Conservation (phyloP, 2,329 filamentous ascomycete species). For the Triangularia verruculosa region DNA sequence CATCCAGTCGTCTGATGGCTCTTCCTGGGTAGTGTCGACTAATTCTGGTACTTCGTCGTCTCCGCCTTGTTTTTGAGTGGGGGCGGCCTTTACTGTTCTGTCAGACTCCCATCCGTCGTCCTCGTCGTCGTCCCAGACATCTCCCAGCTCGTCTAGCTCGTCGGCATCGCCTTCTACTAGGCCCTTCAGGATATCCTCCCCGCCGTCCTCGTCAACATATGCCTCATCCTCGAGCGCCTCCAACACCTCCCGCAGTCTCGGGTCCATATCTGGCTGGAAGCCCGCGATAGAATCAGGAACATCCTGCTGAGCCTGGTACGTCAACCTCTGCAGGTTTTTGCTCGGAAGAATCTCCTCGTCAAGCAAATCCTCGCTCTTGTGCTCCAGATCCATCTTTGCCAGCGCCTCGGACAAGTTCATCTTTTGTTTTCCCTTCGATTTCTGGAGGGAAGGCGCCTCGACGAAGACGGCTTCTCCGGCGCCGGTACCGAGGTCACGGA, state of each 20-base stretch:
- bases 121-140: conserved; percentile 51
- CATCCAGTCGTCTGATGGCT: conserved; percentile 76
- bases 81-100: conserved; percentile 73
- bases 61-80: conserved; percentile 40
- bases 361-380: conserved; percentile 56
- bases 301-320: conserved; percentile 91
- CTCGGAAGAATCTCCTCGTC: conserved; percentile 75
- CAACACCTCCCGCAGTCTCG: conserved; percentile 80
- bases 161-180: conserved; percentile 48
- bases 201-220: conserved; percentile 75
- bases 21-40: conserved; percentile 43
- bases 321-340: conserved; percentile 71
- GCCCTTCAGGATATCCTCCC: conserved; percentile 70
- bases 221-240: conserved; percentile 95
- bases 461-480: conserved; percentile 79
- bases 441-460: conserved; percentile 57
- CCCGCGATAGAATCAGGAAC: conserved; percentile 87
- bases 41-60: conserved; percentile 48
- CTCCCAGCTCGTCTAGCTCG: conserved; percentile 73
- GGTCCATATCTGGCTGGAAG: conserved; percentile 98
- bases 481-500: conserved; percentile 78
- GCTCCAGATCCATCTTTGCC: conserved; percentile 55
- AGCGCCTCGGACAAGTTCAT: conserved; percentile 77
- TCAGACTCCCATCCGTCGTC: conserved; percentile 94
- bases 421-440: conserved; percentile 68